These are phyloP conservation scores for Gossypium rotundifolium DNA, from an alignment of 345 rosid genomes.

Conservation along the genomic window DNA sequence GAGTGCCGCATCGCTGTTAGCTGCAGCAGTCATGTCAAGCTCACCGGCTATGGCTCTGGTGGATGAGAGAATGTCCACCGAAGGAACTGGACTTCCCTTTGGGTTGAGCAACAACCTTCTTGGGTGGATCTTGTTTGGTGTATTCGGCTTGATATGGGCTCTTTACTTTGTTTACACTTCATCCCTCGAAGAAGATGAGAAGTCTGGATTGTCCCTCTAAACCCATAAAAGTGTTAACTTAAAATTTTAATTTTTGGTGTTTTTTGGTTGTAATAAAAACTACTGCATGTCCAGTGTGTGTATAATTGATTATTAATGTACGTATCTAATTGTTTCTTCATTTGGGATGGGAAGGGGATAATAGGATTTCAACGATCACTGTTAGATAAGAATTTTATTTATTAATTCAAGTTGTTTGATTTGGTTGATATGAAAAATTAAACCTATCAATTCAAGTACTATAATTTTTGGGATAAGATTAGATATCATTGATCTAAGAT, in stretches of 20 bases:
- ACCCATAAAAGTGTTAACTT: background rate
- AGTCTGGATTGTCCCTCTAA: constrained; percentile 84
- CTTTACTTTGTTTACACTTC: constrained; percentile 60
- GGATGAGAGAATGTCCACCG: constrained; percentile 80
- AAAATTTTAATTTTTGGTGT: background rate
- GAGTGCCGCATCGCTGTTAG: constrained; percentile 34
- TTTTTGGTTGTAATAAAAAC: background rate
- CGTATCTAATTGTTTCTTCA: too few species aligned
- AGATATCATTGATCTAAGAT: too few species aligned
- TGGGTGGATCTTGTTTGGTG: constrained; percentile 87
- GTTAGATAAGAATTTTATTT: too few species aligned
- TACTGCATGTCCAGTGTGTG: background rate
- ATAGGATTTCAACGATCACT: too few species aligned
- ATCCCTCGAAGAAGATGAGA: constrained; percentile 74
- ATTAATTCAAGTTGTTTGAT: too few species aligned
- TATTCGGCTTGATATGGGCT: constrained; percentile 78
- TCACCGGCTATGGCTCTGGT: constrained; percentile 75
- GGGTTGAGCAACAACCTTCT: constrained; percentile 94
- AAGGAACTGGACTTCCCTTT: constrained; percentile 95
- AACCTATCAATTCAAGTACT: too few species aligned
- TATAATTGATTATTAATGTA: too few species aligned
- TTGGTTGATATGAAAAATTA: too few species aligned
- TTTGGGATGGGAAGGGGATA: too few species aligned
- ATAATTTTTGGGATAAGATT: too few species aligned
- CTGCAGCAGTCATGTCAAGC: constrained; percentile 52